These are phyloP conservation scores for Hortaea sp. DNA, from an alignment of 2,329 filamentous ascomycete genomes.

Conservation along the genomic window DNA sequence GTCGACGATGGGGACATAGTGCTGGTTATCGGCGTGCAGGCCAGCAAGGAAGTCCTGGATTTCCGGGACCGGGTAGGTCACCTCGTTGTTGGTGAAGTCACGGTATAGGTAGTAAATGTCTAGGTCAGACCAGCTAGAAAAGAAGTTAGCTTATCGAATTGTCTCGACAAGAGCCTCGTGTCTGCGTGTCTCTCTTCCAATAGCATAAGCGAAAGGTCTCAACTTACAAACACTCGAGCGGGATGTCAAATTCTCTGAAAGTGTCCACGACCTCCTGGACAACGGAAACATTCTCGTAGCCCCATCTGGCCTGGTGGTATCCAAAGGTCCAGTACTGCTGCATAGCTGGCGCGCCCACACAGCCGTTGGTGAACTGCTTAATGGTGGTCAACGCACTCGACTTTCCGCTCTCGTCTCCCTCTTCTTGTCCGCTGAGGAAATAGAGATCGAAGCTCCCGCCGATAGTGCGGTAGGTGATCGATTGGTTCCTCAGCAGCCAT, in stretches of 20 bases:
- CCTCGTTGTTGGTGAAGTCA: slow-evolving; percentile 45
- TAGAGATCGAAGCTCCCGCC: slow-evolving; percentile 70
- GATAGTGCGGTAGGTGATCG: slow-evolving; percentile 62
- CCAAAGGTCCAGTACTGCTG: slow-evolving; percentile 76
- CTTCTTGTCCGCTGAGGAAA: slow-evolving; percentile 53
- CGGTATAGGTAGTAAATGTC: slow-evolving; percentile 40
- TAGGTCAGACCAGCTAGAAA: slow-evolving; percentile 26
- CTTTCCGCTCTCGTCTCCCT: slow-evolving; percentile 23
- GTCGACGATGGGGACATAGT: slow-evolving; percentile 53
- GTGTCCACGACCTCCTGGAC: slow-evolving; percentile 47
- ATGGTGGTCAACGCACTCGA: slow-evolving; percentile 31
- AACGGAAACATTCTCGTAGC: slow-evolving; percentile 60
- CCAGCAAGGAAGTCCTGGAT: slow-evolving; percentile 42
- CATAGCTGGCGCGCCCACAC: slow-evolving; percentile 35
- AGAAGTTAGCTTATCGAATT: slow-evolving; percentile 50
- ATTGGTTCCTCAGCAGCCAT: slow-evolving; percentile 51
- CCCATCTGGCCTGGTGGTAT: slow-evolving; percentile 76
- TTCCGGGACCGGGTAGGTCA: slow-evolving; percentile 40
- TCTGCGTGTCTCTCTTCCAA: no score
- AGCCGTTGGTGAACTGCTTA: slow-evolving; percentile 5
- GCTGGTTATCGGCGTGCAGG: slow-evolving; percentile 44
- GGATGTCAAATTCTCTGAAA: slow-evolving; percentile 44
- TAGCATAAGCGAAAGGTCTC: neutral
- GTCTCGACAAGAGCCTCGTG: neutral
- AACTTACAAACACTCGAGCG: slow-evolving; percentile 3